Evolutionary conservation across 257 asterid genomes (phyloP).

Genomic region (Nicotiana tabacum): DNA sequence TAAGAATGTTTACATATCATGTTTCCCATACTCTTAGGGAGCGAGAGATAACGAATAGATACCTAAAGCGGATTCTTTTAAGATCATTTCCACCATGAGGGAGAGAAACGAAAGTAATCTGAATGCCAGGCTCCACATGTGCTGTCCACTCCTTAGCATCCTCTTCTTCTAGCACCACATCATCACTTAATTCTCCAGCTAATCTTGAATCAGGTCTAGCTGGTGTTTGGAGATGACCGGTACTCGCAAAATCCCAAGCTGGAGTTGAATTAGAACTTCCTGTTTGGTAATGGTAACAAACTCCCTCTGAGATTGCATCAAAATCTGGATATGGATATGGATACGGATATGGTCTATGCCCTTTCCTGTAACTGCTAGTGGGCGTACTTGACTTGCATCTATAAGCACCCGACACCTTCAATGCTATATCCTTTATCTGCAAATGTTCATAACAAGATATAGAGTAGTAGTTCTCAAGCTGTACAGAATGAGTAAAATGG

Average conservation of each 20-base stretch:
- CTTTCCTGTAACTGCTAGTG: constrained; percentile 45
- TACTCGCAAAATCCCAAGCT: constrained; percentile 60
- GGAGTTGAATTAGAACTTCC: constrained; percentile 77
- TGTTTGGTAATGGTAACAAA: constrained; percentile 45
- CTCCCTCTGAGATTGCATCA: constrained; percentile 59
- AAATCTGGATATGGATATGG: constrained; percentile 47
- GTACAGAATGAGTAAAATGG: not conserved
- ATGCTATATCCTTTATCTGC: constrained; percentile 83
- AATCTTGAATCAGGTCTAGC: constrained; percentile 43
- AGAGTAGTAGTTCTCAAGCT: not conserved
- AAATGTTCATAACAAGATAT: not conserved
- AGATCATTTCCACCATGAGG: constrained; percentile 84
- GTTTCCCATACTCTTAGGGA: not conserved
- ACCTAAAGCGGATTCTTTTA: constrained; percentile 86
- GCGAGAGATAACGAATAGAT: constrained; percentile 2
- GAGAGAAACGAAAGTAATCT: constrained; percentile 68
- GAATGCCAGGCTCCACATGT: constrained; percentile 92
- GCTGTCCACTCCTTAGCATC: constrained; percentile 77
- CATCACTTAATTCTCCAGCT: constrained; percentile 1
- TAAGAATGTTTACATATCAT: not conserved
- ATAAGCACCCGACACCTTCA: constrained; percentile 66
- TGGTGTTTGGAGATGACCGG: constrained; percentile 21
- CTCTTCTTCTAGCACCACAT: constrained; percentile 44
- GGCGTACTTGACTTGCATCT: constrained; percentile 53
- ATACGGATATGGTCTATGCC: constrained; percentile 22